Evolutionary conservation across 345 rosid genomes (phyloP).

Genomic region (Corchorus capsularis): DNA sequence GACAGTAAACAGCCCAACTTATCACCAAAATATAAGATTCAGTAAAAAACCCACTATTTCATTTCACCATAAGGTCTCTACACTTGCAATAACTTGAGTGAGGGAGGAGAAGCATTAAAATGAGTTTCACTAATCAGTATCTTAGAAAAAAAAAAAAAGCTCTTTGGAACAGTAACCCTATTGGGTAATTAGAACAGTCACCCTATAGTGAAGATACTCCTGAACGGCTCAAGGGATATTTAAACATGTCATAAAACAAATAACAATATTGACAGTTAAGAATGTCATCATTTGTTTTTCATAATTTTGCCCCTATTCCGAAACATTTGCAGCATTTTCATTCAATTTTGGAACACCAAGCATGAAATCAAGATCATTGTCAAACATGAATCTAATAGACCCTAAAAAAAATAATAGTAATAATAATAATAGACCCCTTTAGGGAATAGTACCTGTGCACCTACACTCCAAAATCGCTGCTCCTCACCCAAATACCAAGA

Average conservation of each 20-base stretch:
- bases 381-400: conserved; percentile 21
- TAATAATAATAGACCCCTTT: too few relatives aligned
- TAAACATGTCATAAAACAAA: neutral
- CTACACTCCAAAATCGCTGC: conserved; percentile 54
- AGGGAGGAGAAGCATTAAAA: neutral
- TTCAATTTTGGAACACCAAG: neutral
- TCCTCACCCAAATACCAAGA: conserved; percentile 66
- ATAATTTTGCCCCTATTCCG: neutral
- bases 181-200: too few relatives aligned
- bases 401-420: too few relatives aligned
- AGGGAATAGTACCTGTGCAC: conserved; percentile 75
- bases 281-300: neutral
- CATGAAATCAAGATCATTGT: neutral
- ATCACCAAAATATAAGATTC: neutral
- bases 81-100: neutral
- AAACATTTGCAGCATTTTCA: neutral
- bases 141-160: neutral
- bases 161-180: neutral
- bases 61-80: neutral
- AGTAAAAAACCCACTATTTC: neutral
- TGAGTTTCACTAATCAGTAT: neutral
- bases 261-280: neutral
- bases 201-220: neutral
- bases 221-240: too few relatives aligned
- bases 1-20: neutral